Percentiles rank a stretch among this genome's conserved stretches.
Evolutionary conservation across 306 rosid species (phyloP).

Genomic region (Styphnolobium japonicum): DNA sequence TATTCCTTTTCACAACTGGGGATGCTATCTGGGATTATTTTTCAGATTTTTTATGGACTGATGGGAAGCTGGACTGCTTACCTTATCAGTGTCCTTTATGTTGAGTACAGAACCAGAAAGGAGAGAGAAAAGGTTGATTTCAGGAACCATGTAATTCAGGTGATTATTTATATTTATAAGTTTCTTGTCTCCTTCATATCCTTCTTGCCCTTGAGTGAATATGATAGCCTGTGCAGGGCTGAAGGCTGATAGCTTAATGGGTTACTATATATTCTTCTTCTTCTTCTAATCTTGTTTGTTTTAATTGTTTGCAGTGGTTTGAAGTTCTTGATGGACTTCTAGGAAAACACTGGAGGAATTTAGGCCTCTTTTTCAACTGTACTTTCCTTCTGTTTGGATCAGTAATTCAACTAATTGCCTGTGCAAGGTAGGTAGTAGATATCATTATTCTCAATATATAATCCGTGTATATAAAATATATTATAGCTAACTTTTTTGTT

Average conservation of each 20-base stretch:
- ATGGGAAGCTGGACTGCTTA: constrained; percentile 99
- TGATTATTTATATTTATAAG: not conserved
- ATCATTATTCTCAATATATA: not conserved
- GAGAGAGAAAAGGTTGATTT: constrained; percentile 96
- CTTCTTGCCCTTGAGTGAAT: not conserved
- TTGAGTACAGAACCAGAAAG: constrained; percentile 95
- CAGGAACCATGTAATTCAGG: constrained; percentile 96
- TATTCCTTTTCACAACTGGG: constrained; percentile 97
- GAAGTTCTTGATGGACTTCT: constrained; percentile 97
- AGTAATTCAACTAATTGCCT: constrained; percentile 93
- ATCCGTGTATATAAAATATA: not conserved
- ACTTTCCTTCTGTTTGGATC: constrained; percentile 98
- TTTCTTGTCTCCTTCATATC: not conserved
- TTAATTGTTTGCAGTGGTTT: constrained; percentile 66
- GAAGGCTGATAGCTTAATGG: not conserved
- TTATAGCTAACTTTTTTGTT: not conserved
- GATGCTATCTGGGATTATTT: constrained; percentile 83
- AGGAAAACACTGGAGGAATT: constrained; percentile 92
- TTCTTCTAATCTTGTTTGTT: constrained; percentile 7
- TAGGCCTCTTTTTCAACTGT: constrained; percentile 91
- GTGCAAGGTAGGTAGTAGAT: constrained; percentile 75
- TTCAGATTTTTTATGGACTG: constrained; percentile 91
- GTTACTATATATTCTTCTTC: not conserved
- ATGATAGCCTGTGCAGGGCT: not conserved
- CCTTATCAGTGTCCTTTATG: constrained; percentile 86